Conservation (phyloP, 1,284 basidiomycete genomes). For the Pascua guehoae region DNA sequence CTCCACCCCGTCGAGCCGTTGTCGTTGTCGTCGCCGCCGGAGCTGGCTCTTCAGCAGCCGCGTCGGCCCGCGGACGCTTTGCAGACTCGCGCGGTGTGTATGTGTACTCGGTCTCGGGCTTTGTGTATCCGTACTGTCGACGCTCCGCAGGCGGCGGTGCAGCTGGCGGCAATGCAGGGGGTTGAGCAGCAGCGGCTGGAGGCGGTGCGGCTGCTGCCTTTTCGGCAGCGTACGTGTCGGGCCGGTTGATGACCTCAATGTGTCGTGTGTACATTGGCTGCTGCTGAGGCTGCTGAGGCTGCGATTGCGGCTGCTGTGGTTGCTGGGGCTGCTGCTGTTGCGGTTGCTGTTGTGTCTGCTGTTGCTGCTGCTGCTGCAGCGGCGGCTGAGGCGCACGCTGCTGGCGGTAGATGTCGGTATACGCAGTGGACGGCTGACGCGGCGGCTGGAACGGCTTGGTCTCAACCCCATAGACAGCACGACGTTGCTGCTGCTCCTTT, state of each 20-base stretch:
- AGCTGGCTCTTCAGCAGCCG: constrained; percentile 39
- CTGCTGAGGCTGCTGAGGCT: constrained; percentile 2
- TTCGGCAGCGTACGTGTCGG: constrained; percentile 15
- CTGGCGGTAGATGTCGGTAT: constrained; percentile 15
- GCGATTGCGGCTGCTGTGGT: too few species aligned
- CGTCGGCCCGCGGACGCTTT: constrained; percentile 42
- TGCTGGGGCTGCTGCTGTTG: constrained; percentile 2
- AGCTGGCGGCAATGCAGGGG: constrained; percentile 24
- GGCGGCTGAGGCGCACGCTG: constrained; percentile 1
- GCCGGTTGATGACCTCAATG: constrained; percentile 37
- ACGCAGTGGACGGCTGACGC: constrained; percentile 16
- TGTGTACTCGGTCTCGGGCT: constrained; percentile 26
- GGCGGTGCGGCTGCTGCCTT: constrained; percentile 5
- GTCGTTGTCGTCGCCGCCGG: not conserved
- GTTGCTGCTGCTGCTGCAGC: not conserved
- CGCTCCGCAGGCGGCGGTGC: constrained; percentile 25
- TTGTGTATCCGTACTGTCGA: constrained; percentile 34
- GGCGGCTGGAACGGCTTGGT: constrained; percentile 22
- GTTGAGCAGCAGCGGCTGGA: constrained; percentile 5
- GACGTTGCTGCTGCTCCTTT: constrained; percentile 14
- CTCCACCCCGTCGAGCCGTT: not conserved
- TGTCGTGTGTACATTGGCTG: constrained; percentile 26
- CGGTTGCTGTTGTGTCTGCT: constrained; percentile 16
- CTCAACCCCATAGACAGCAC: constrained; percentile 14
- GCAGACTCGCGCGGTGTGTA: constrained; percentile 31